Evolutionary conservation across 257 asterid genomes (phyloP).

Genomic region (Plantago major): DNA sequence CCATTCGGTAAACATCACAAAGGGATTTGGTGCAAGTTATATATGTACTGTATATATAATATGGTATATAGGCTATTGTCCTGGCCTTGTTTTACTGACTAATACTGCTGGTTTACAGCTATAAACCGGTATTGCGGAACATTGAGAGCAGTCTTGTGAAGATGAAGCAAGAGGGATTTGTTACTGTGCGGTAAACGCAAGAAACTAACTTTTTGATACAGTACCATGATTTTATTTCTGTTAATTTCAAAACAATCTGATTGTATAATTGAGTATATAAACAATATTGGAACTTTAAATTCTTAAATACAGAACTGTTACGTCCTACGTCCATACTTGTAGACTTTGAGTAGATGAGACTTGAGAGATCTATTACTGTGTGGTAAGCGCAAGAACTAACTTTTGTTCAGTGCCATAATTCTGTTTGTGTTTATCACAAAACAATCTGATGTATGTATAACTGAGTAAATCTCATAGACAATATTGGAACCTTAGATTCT

Average conservation of each 20-base stretch:
- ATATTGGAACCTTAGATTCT: too few species aligned
- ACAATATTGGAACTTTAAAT: too few species aligned
- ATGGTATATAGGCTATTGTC: neutral
- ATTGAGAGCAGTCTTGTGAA: constrained; percentile 3
- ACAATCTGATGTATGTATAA: too few species aligned
- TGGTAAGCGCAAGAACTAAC: neutral
- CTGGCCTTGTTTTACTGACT: constrained; percentile 1
- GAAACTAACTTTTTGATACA: neutral
- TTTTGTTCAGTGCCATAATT: neutral
- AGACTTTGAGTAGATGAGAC: neutral
- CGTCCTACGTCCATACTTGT: too few species aligned
- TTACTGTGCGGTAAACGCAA: neutral
- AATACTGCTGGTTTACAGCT: neutral
- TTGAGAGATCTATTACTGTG: neutral
- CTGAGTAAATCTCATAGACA: too few species aligned
- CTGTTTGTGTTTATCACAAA: too few species aligned
- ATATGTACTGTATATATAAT: too few species aligned
- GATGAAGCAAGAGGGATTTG: constrained; percentile 5
- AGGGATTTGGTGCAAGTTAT: neutral
- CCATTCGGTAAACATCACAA: neutral
- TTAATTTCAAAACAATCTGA: too few species aligned
- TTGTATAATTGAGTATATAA: too few species aligned
- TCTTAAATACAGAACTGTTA: too few species aligned
- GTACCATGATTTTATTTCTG: neutral
- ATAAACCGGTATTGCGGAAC: constrained; percentile 10